Base-by-base conservation (phyloP, 78 protist species). In the Polysphondylium violaceum region DNA sequence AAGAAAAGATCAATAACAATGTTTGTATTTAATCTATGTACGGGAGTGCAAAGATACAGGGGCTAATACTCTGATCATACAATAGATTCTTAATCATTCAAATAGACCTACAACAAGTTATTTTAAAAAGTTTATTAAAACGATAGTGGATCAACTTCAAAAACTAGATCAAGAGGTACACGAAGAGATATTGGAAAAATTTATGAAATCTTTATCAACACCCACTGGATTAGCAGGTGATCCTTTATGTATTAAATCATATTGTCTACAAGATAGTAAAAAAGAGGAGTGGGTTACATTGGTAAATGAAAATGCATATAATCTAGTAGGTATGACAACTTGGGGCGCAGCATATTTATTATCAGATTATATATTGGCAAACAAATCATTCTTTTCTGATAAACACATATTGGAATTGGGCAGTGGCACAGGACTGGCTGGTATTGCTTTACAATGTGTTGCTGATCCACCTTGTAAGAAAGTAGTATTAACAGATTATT, bases 241-340 rank as follows among this genome's bases (percentile, higher is more conserved):
- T 11, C 14, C 11, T 6, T 64, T 47, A 36, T 29, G 63, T 35
- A 58, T 50, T 44, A 83, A 83, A 58, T 83, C 91, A 25, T 83
- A 83, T 50, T 79, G 8, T 38, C 33, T 83, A 2, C 17, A 41
- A 23, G 73, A 69, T 69, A 29, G 33, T 27, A 55, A 40, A 38
- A n/a, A n/a, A n/a, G n/a, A n/a, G n/a, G n/a, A n/a, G n/a, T 83
- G 91, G 91, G 31, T 83, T 11, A 43, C 79, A 29, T 3, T 83
- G n/a, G 69, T 69, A 27, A 83, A 69, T 58, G 81, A 83, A 69
- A 43, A 17, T 36, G 51, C 47, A 27, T 83, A 47, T 41, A 83
- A 83, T 58, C 44, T 83, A 19, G 91, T 83, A 59, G 91, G 91
- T 40, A 83, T 83, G 91, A 83, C 91, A 12, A 83, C 79, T 27